Evolutionary conservation across 306 rosid genomes (phyloP), one percentile per base, ranked within the genome.

Genomic region (Pyrus betulifolia): DNA sequence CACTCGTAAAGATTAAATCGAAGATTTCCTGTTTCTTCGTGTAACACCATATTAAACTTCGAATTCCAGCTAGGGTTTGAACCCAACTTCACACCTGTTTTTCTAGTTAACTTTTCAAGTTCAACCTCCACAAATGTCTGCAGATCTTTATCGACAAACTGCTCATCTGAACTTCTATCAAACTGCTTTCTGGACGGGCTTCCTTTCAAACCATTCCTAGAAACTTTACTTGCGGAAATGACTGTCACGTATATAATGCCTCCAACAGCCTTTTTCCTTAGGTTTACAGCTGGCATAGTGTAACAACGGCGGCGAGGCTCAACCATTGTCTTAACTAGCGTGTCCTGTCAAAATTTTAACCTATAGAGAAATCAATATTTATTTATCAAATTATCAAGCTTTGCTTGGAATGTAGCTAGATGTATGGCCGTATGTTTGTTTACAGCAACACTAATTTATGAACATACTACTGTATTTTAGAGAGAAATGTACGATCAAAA

Each of bases 291-390:
- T 76, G 98, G 98, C 86, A 96, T 84, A 70, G 98, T 76, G 81
- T 84, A 85, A 83, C 99, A 96, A 11, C 93, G 96, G 8, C 98
- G 92, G 38, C 89, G 93, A 87, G 99, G 98, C 83, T 96, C 99
- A 78, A 96, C 99, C 99, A 92, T 96, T 17, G 97, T 96, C 82
- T 89, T 96, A 44, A 80, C 88, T 80, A 96, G 71, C 46, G 95
- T 87, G 57, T 96, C 99, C 99, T 11, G 88, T 84, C 35, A 88
- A 87, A 80, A 89, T 78, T 81, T 92, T 96, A 86, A 84, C 96
- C 99, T 96, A 79, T 74, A 42, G 79, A 70, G 60, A 74, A 59
- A 46, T 19, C 68, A 57, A 62, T 55, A 44, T 57, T 12, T 42
- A 72, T 81, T 61, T 80, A 76, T 55, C 23, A 28, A 61, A 75